These are phyloP conservation scores for Solanum hybrid DNA, from an alignment of 305 asterid species.

Conservation along the genomic window DNA sequence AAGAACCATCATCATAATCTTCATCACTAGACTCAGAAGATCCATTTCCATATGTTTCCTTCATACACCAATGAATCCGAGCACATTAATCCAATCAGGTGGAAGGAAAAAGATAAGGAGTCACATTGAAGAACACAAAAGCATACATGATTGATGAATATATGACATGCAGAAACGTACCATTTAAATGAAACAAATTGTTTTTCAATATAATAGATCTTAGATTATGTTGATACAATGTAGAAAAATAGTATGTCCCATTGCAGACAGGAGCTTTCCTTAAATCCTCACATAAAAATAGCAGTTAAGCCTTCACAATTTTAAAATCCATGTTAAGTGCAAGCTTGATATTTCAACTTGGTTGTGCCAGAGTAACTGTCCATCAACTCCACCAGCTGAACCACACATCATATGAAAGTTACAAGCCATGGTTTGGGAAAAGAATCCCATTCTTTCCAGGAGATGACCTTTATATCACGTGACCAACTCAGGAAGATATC, in stretches of 20 bases:
- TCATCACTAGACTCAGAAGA: constrained; percentile 89
- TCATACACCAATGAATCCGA: constrained; percentile 8
- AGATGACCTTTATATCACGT: background rate
- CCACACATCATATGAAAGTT: background rate
- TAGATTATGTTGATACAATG: background rate
- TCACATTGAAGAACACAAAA: background rate
- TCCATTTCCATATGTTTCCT: constrained; percentile 72
- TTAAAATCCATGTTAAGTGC: background rate
- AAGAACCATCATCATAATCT: constrained; percentile 49
- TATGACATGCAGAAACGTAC: background rate
- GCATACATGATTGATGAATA: background rate
- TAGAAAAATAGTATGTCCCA: background rate
- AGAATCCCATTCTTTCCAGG: background rate
- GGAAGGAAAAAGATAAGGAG: background rate
- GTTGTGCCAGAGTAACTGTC: background rate
- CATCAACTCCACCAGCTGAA: background rate
- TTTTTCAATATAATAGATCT: background rate
- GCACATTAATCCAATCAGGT: background rate
- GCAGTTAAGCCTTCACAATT: background rate
- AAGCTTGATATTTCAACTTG: background rate
- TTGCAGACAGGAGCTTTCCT: background rate
- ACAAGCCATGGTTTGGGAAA: background rate
- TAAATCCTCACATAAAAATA: background rate
- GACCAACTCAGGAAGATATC: background rate
- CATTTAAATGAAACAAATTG: background rate